Percentiles rank a stretch among this genome's conserved stretches.
phyloP scores from a whole-genome alignment of 2,329 filamentous ascomycete species.

The Xylariomycetidae sp. region DNA sequence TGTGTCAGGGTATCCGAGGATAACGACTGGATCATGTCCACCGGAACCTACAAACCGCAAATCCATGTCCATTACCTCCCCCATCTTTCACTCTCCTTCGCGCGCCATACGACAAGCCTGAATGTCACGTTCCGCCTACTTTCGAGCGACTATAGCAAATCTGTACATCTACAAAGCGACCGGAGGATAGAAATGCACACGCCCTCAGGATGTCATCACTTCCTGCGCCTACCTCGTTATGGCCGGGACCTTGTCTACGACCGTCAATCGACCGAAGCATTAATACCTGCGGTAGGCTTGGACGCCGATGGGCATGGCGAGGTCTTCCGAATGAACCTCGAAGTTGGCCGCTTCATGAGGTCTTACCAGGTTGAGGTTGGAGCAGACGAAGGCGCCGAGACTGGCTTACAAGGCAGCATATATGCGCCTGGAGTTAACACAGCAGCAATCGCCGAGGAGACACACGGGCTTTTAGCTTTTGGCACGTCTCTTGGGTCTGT shows the following conservation, averaged over 20 bases:
- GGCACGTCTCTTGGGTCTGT: conserved; percentile 93
- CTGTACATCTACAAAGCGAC: conserved; percentile 86
- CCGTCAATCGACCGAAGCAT: conserved; percentile 71
- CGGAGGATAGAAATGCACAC: conserved; percentile 67
- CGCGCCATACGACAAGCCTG: conserved; percentile 83
- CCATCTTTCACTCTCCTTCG: conserved; percentile 87
- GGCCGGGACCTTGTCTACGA: conserved; percentile 87
- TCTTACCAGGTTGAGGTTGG: conserved; percentile 89
- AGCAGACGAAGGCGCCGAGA: conserved; percentile 67
- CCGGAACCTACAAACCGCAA: conserved; percentile 70
- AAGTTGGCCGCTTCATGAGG: conserved; percentile 89
- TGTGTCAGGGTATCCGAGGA: conserved; percentile 85
- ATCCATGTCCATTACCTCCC: conserved; percentile 95
- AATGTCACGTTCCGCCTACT: conserved; percentile 89
- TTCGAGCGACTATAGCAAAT: conserved; percentile 89
- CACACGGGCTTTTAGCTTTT: conserved; percentile 86
- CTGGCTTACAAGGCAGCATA: conserved; percentile 80
- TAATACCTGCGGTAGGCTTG: conserved; percentile 82
- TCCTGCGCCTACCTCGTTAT: conserved; percentile 85
- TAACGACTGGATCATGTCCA: conserved; percentile 96
- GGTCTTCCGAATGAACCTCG: conserved; percentile 87
- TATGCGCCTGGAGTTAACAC: conserved; percentile 81
- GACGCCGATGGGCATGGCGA: conserved; percentile 83
- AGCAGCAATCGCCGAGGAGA: conserved; percentile 78
- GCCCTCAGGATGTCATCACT: conserved; percentile 68